Evolutionary conservation across 1,139 yeast genomes (phyloP).

Genomic region (Geotrichum carabidarum): DNA sequence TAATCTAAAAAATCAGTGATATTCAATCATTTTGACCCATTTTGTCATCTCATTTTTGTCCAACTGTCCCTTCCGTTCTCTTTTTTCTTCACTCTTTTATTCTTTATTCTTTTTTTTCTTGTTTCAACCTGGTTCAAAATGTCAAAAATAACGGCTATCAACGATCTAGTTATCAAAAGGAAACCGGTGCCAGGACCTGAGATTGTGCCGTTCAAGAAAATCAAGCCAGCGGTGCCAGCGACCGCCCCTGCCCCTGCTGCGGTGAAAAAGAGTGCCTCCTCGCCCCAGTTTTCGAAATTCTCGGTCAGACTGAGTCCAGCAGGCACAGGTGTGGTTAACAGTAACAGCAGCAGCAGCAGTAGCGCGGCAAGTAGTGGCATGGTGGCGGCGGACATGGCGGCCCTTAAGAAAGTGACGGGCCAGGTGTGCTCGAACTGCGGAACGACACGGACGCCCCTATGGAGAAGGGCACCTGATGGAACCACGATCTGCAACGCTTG

Average conservation of each 20-base stretch:
- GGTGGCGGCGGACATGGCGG: not conserved
- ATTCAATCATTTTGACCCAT: not conserved
- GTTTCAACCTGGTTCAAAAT: not conserved
- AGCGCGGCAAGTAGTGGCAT: not conserved
- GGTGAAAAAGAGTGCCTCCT: not conserved
- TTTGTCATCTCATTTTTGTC: not conserved
- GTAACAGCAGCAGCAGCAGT: not conserved
- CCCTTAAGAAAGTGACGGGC: constrained; percentile 20
- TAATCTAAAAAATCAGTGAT: not conserved
- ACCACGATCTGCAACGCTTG: constrained; percentile 68
- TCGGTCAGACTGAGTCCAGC: not conserved
- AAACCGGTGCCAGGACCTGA: not conserved
- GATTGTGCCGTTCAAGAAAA: not conserved
- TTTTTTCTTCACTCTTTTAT: not conserved
- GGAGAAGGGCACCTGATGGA: constrained; percentile 66
- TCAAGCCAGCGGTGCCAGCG: not conserved
- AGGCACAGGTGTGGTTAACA: not conserved
- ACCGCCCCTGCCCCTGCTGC: not conserved
- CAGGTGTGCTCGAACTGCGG: constrained; percentile 62
- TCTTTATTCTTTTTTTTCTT: not conserved
- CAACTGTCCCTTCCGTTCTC: not conserved
- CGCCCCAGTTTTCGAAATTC: not conserved
- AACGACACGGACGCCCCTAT: constrained; percentile 64
- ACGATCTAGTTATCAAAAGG: no score
- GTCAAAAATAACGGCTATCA: not conserved